Percentiles rank a stretch among this genome's conserved stretches.
phyloP scores from a whole-genome alignment of 495 filamentous ascomycete genomes.

The Tricharina praecox region DNA sequence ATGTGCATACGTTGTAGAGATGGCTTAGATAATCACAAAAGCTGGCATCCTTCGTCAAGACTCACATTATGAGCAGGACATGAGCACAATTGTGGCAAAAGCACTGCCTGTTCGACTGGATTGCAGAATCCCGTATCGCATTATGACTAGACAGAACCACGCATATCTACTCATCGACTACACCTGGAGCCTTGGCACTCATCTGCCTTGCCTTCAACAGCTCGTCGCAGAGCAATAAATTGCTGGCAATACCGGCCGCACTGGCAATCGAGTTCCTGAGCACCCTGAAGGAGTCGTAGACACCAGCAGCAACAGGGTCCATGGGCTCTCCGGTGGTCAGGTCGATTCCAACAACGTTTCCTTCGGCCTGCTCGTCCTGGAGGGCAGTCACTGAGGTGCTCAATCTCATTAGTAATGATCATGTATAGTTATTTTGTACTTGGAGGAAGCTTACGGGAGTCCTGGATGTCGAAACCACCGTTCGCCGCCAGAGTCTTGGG shows the following conservation, averaged over 20 bases:
- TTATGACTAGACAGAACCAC: too few relatives aligned
- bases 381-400: constrained; percentile 61
- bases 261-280: constrained; percentile 84
- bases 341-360: constrained; percentile 73
- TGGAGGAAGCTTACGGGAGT: constrained; percentile 47
- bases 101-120: too few relatives aligned
- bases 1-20: too few relatives aligned
- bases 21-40: too few relatives aligned
- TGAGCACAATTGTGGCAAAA: too few relatives aligned
- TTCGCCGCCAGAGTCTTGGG: constrained; percentile 96
- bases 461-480: constrained; percentile 89
- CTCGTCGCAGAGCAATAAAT: constrained; percentile 91
- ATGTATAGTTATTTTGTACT: too few relatives aligned
- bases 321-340: constrained; percentile 75
- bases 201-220: constrained; percentile 95
- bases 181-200: constrained; percentile 23
- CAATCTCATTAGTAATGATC: too few relatives aligned
- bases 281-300: constrained; percentile 93
- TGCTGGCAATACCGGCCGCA: constrained; percentile 85
- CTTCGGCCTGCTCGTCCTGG: constrained; percentile 69
- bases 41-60: too few relatives aligned
- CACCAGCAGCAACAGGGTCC: constrained; percentile 84
- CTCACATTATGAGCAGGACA: too few relatives aligned
- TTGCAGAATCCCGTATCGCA: too few relatives aligned
- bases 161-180: constrained; percentile 2